These are phyloP conservation scores for Benincasa hispida DNA, from an alignment of 306 rosid genomes.

Conservation along the genomic window DNA sequence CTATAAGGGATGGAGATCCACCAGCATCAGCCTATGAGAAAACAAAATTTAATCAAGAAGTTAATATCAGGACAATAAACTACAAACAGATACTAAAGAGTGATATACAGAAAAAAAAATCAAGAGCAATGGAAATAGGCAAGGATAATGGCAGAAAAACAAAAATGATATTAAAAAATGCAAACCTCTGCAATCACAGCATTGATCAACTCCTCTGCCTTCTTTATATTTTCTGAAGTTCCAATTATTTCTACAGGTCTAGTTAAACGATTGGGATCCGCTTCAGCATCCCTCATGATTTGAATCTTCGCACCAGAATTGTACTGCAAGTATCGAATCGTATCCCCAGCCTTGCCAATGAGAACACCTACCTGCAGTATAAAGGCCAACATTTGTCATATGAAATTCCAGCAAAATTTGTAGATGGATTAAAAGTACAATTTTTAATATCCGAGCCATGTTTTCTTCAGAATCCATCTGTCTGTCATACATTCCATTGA, in stretches of 20 bases:
- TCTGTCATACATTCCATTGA: not conserved
- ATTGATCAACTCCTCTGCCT: conserved; percentile 80
- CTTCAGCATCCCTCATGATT: conserved; percentile 83
- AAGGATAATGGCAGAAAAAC: not conserved
- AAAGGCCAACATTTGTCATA: not conserved
- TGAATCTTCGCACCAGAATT: conserved; percentile 95
- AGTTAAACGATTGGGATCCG: conserved; percentile 45
- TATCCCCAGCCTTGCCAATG: conserved; percentile 97
- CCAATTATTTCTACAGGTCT: conserved; percentile 88
- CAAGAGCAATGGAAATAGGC: not conserved
- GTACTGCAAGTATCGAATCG: conserved; percentile 74
- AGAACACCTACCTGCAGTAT: conserved; percentile 90
- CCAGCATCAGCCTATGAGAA: conserved; percentile 92
- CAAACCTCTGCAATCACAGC: conserved; percentile 86
- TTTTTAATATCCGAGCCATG: not conserved
- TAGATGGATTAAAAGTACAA: not conserved
- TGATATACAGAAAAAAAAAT: not conserved
- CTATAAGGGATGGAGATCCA: conserved; percentile 92
- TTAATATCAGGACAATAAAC: not conserved
- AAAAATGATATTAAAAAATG: not conserved
- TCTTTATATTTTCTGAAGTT: conserved; percentile 55
- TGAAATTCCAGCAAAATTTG: not conserved
- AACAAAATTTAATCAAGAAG: not conserved
- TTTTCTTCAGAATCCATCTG: not conserved
- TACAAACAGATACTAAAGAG: not conserved